Evolutionary conservation across 257 asterid species (phyloP).

Genomic region (Petunia secreta): DNA sequence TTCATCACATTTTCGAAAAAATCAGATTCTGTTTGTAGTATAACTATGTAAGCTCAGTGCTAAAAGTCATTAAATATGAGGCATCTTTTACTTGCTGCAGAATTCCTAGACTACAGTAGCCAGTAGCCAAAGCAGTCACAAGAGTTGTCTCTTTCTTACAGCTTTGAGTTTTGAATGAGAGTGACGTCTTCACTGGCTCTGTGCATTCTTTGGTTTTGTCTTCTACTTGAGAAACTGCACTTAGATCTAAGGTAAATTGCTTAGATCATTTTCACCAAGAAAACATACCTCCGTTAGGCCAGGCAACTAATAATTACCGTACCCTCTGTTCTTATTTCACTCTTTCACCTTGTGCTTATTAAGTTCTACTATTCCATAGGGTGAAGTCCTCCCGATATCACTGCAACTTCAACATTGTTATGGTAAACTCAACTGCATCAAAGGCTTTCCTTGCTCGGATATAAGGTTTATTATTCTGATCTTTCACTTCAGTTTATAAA

Average conservation of each 20-base stretch:
- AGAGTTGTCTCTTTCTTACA: slow-evolving; percentile 18
- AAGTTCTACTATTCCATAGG: neutral
- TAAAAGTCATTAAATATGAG: neutral
- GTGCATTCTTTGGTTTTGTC: neutral
- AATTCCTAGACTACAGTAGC: neutral
- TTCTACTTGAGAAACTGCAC: neutral
- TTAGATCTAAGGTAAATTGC: neutral
- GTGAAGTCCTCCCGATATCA: neutral
- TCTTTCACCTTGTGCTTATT: neutral
- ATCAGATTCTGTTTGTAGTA: neutral
- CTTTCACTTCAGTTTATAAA: too few species aligned
- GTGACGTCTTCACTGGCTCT: slow-evolving; percentile 10
- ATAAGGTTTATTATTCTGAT: neutral
- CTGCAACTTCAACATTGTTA: neutral
- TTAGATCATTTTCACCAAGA: neutral
- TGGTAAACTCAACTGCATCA: neutral
- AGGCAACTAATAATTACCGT: neutral
- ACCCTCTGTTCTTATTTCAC: neutral
- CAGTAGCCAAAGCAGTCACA: neutral
- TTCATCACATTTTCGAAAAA: neutral
- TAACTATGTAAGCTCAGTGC: neutral
- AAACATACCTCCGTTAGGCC: neutral
- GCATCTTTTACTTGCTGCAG: neutral
- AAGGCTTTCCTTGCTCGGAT: neutral
- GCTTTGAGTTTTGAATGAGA: slow-evolving; percentile 10